A percentile compares a stretch with the other conserved stretches of the same genome.
Conservation (phyloP, 176 grass and related monocot species). For the Raddia guianensis region DNA sequence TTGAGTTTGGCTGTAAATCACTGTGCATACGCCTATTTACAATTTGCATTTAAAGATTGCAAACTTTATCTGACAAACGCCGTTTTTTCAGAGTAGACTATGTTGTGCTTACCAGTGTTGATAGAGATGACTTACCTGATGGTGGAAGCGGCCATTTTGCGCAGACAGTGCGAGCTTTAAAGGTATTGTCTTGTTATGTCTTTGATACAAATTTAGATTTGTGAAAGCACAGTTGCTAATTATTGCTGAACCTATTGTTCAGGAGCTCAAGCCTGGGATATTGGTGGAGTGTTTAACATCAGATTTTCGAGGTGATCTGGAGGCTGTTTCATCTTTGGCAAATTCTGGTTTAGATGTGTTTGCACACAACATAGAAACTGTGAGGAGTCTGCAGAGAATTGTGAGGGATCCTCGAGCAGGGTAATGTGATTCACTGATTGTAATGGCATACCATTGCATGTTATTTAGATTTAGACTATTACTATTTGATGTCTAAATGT, state of each 20-base stretch:
- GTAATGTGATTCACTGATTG: slow-evolving; percentile 49
- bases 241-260: slow-evolving; percentile 11
- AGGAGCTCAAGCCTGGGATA: slow-evolving; percentile 89
- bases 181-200: slow-evolving; percentile 49
- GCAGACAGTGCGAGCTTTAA: slow-evolving; percentile 79
- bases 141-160: slow-evolving; percentile 90
- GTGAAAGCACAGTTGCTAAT: not conserved
- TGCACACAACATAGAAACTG: slow-evolving; percentile 94
- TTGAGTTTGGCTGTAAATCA: not conserved
- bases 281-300: slow-evolving; percentile 87
- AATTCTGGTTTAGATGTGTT: slow-evolving; percentile 87
- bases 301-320: slow-evolving; percentile 91
- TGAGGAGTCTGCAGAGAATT: slow-evolving; percentile 80
- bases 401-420: slow-evolving; percentile 95
- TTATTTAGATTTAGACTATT: not conserved
- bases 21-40: not conserved
- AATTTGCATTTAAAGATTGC: not conserved
- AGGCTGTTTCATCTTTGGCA: slow-evolving; percentile 69
- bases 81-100: slow-evolving; percentile 85
- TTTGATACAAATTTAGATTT: not conserved
- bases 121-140: slow-evolving; percentile 89
- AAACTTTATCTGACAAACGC: slow-evolving; percentile 15
- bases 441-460: not conserved
- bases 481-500: not conserved
- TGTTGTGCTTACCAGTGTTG: slow-evolving; percentile 91